A percentile compares a stretch with the other conserved stretches of the same genome.
These are phyloP conservation scores for Phaeosphaeria sp. DNA, from an alignment of 2,329 filamentous ascomycete genomes.

Conservation along the genomic window DNA sequence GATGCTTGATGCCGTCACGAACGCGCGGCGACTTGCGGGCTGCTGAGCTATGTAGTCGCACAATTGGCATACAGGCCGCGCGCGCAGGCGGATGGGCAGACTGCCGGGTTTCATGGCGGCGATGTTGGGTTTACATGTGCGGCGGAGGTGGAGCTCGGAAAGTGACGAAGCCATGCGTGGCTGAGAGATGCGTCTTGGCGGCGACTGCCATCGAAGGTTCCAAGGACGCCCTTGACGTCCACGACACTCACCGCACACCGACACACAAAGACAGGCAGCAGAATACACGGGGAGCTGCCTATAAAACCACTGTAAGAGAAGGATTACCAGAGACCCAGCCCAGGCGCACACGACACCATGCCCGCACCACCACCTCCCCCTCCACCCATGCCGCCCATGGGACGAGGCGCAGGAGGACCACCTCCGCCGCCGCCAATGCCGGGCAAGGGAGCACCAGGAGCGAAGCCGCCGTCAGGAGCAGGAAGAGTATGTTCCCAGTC, in stretches of 20 bases:
- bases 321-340: slow-evolving; percentile 1
- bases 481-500: slow-evolving; percentile 39
- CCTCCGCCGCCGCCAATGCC: slow-evolving; percentile 47
- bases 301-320: slow-evolving; percentile 1
- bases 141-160: slow-evolving; percentile 14
- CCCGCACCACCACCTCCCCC: slow-evolving; percentile 45
- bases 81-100: slow-evolving; percentile 33
- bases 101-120: slow-evolving; percentile 36
- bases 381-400: slow-evolving; percentile 48
- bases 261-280: slow-evolving; percentile 24
- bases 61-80: slow-evolving; percentile 43
- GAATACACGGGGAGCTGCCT: slow-evolving; percentile 9
- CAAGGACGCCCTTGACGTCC: slow-evolving; percentile 15
- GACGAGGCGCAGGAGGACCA: slow-evolving; percentile 45
- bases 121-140: slow-evolving; percentile 9
- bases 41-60: slow-evolving; percentile 42
- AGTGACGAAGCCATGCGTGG: slow-evolving; percentile 28
- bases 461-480: slow-evolving; percentile 38
- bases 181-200: slow-evolving; percentile 13
- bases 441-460: slow-evolving; percentile 41
- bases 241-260: slow-evolving; percentile 22
- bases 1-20: slow-evolving; percentile 30
- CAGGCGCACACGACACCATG: slow-evolving; percentile 34
- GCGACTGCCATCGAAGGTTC: slow-evolving; percentile 14
- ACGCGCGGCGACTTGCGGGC: slow-evolving; percentile 36